Conservation (phyloP, 345 rosid genomes). For the Zanthoxylum bungeanum region DNA sequence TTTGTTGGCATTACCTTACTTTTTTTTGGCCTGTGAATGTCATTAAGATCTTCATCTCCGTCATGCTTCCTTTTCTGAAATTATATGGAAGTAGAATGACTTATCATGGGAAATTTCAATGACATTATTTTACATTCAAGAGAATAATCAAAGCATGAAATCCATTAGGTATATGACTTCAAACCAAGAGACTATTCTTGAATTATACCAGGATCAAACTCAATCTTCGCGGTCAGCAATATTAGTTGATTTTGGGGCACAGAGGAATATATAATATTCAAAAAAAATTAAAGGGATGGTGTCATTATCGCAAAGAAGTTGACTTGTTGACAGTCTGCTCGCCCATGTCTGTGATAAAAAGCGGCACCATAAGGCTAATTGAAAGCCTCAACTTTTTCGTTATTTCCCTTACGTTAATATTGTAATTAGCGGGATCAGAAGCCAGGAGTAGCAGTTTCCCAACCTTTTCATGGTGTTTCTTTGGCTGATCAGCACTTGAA, state of each 20-base stretch:
- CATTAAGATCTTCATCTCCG: slow-evolving; percentile 88
- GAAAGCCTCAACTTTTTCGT: not conserved
- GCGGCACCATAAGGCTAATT: not conserved
- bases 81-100: slow-evolving; percentile 13
- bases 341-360: not conserved
- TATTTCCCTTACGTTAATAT: not conserved
- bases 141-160: not conserved
- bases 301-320: not conserved
- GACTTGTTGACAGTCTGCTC: not conserved
- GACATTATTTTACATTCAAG: not conserved
- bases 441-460: slow-evolving; percentile 17
- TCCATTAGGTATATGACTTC: not conserved
- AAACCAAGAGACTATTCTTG: not conserved
- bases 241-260: not conserved
- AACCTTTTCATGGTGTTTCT: slow-evolving; percentile 91
- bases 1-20: slow-evolving; percentile 65
- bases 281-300: not conserved
- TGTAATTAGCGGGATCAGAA: not conserved
- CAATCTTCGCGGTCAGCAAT: not conserved
- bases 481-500: slow-evolving; percentile 69
- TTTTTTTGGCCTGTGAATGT: slow-evolving; percentile 82
- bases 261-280: not conserved
- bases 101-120: slow-evolving; percentile 7
- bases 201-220: not conserved
- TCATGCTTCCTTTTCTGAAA: slow-evolving; percentile 95